These are phyloP conservation scores for Fusarium coffeatum DNA, from an alignment of 2,329 filamentous ascomycete genomes.

Conservation along the genomic window DNA sequence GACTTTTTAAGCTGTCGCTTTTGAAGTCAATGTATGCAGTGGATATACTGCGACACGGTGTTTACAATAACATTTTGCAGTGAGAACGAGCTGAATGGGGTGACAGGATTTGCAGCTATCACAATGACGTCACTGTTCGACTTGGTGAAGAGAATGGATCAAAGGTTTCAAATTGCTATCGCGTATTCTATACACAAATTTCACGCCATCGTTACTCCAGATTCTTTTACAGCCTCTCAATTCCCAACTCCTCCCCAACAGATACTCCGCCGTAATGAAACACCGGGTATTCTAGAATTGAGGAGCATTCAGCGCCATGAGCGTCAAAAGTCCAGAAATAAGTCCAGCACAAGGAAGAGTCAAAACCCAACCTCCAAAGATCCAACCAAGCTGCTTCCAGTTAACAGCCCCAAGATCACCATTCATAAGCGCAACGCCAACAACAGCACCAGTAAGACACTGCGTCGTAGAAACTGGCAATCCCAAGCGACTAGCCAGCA, in stretches of 20 bases:
- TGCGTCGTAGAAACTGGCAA: neutral
- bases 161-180: neutral
- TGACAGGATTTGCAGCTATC: too few relatives aligned
- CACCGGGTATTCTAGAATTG: too few relatives aligned
- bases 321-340: neutral
- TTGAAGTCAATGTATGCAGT: fast-evolving
- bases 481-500: neutral
- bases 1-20: neutral
- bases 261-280: too few relatives aligned
- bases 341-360: neutral
- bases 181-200: neutral
- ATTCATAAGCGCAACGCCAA: neutral
- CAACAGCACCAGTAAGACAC: neutral
- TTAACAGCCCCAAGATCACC: neutral
- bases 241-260: too few relatives aligned
- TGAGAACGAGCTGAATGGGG: too few relatives aligned
- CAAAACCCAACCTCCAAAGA: neutral
- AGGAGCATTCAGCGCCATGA: neutral
- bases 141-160: fast-evolving
- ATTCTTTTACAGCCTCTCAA: too few relatives aligned
- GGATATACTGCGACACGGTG: fast-evolving
- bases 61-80: too few relatives aligned
- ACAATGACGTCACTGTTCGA: neutral
- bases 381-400: neutral
- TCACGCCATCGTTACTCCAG: too few relatives aligned